phyloP scores from a whole-genome alignment of 768 basidiomycete species.

The Mycena rebaudengoi region DNA sequence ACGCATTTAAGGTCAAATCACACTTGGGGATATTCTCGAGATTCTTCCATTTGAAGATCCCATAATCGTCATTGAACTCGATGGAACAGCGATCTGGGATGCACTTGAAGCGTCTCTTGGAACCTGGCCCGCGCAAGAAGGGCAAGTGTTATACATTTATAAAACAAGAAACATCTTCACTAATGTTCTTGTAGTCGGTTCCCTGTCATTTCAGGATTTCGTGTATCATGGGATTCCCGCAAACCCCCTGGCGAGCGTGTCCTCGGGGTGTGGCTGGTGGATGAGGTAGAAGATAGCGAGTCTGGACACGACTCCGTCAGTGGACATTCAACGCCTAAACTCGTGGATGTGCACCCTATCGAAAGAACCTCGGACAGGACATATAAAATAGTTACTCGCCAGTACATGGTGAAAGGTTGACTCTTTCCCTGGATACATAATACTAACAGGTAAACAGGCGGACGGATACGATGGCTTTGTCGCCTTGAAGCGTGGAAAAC shows the following conservation, averaged over 20 bases:
- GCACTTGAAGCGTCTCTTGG: constrained; percentile 75
- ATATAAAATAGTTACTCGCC: constrained; percentile 85
- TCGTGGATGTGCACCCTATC: constrained; percentile 63
- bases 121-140: constrained; percentile 92
- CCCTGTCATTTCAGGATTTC: constrained; percentile 85
- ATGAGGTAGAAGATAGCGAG: constrained; percentile 46
- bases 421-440: too few relatives aligned
- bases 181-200: constrained; percentile 68
- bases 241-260: constrained; percentile 76
- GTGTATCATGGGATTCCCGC: constrained; percentile 88
- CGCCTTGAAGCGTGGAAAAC: constrained; percentile 68
- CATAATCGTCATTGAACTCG: constrained; percentile 80
- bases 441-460: too few relatives aligned
- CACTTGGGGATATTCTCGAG: constrained; percentile 87
- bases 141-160: constrained; percentile 58
- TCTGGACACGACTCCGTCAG: constrained; percentile 28
- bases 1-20: constrained; percentile 63
- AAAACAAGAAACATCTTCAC: neutral
- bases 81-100: constrained; percentile 83
- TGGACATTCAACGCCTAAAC: constrained; percentile 37
- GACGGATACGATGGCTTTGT: constrained; percentile 87
- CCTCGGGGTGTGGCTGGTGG: constrained; percentile 71
- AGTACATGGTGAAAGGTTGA: constrained; percentile 87
- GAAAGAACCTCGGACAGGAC: constrained; percentile 60
- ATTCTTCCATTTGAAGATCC: constrained; percentile 92